Evolutionary conservation across 2,329 filamentous ascomycete genomes (phyloP).

Genomic region (Stagonosporopsis chrysanthemi): DNA sequence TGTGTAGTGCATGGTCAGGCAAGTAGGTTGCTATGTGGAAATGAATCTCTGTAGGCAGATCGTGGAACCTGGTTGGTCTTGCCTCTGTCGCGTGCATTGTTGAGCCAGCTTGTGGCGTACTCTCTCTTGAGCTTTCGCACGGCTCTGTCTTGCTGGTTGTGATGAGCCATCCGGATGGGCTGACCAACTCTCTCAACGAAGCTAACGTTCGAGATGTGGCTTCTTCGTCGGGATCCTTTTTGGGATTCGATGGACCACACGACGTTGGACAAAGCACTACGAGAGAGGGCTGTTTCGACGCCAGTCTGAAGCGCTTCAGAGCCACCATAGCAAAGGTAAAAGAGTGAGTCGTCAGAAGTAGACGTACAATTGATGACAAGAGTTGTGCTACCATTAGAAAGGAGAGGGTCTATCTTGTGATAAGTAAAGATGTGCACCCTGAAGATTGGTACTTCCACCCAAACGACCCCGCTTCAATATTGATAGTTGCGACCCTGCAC

Average conservation of each 20-base stretch:
- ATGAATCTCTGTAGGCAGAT: background rate
- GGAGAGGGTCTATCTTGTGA: background rate
- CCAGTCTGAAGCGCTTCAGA: background rate
- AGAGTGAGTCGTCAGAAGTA: background rate
- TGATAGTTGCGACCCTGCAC: background rate
- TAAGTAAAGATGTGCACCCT: background rate
- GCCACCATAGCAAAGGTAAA: background rate
- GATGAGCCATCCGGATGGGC: background rate
- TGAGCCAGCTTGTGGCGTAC: background rate
- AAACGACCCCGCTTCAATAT: background rate
- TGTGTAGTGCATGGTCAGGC: background rate
- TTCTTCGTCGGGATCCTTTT: background rate
- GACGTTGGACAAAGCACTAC: background rate
- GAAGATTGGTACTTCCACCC: background rate
- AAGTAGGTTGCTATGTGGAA: slow-evolving; percentile 2
- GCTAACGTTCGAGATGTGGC: background rate
- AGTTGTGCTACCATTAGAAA: background rate
- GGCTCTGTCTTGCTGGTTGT: background rate
- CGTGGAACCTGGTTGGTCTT: background rate
- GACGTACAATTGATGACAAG: background rate
- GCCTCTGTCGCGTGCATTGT: no score
- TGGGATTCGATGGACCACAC: no score
- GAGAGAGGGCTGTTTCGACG: background rate
- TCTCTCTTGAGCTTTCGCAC: background rate
- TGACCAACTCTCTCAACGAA: background rate